phyloP scores from a whole-genome alignment of 768 basidiomycete genomes.

The Chiua virens region DNA sequence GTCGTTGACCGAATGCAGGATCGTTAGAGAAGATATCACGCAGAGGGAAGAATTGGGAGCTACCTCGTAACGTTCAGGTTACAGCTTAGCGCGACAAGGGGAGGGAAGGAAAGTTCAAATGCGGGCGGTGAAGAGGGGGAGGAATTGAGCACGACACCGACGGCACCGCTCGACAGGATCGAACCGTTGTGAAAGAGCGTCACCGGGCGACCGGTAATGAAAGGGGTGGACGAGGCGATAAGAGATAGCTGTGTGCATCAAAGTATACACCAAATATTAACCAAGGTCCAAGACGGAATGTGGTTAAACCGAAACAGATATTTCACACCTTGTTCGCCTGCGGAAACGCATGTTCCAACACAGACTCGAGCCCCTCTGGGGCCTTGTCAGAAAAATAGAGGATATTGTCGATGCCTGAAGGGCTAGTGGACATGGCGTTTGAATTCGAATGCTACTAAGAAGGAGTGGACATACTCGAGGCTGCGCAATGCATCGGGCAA shows the following conservation, averaged over 20 bases:
- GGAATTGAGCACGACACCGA: constrained; percentile 56
- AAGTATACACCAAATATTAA: not conserved
- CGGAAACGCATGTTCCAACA: constrained; percentile 42
- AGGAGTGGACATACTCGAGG: constrained; percentile 24
- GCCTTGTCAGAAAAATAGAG: constrained; percentile 59
- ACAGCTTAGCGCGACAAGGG: constrained; percentile 43
- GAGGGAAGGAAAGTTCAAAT: constrained; percentile 35
- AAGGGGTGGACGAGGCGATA: constrained; percentile 73
- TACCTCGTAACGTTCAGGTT: constrained; percentile 57
- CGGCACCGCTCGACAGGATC: constrained; percentile 63
- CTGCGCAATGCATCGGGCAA: constrained; percentile 42
- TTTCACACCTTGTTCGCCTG: constrained; percentile 45
- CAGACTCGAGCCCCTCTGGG: constrained; percentile 53
- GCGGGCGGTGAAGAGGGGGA: constrained; percentile 9
- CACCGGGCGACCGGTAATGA: constrained; percentile 71
- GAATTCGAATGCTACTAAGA: not conserved
- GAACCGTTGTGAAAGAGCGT: constrained; percentile 62
- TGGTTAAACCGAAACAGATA: not conserved
- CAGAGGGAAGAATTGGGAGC: constrained; percentile 2
- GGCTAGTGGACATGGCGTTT: constrained; percentile 11
- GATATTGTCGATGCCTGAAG: constrained; percentile 27
- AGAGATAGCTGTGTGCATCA: constrained; percentile 55
- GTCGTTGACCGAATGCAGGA: not conserved
- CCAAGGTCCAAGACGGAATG: constrained; percentile 1
- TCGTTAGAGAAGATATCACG: not conserved